Percentiles rank a stretch among this genome's conserved stretches.
phyloP scores from a whole-genome alignment of 2,329 filamentous ascomycete genomes.

The Hypoxylon sp. region DNA sequence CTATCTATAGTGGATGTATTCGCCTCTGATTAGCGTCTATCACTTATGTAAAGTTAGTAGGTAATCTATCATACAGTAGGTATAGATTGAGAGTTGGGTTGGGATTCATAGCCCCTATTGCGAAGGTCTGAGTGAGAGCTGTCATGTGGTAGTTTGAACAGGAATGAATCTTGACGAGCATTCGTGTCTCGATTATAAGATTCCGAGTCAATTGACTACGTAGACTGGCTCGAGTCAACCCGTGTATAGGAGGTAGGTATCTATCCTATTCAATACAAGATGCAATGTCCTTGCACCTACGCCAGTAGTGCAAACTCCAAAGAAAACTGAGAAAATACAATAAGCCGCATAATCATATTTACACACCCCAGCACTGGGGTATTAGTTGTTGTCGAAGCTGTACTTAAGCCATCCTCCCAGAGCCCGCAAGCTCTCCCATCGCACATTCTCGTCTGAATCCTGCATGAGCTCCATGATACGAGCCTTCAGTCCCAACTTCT shows the following conservation, averaged over 20 bases:
- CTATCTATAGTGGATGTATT: conserved; percentile 1
- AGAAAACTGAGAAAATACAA: conserved; percentile 37
- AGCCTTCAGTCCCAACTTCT: conserved; percentile 86
- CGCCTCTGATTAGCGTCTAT: background rate
- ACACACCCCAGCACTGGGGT: conserved; percentile 8
- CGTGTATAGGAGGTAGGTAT: too few species aligned
- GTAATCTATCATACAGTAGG: background rate
- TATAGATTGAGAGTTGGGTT: background rate
- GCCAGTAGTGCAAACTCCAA: conserved; percentile 21
- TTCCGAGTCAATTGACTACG: conserved; percentile 19
- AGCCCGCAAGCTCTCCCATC: conserved; percentile 92
- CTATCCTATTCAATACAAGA: conserved; percentile 38
- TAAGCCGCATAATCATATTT: conserved; percentile 26
- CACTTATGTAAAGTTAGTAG: background rate
- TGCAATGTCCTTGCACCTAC: conserved; percentile 30
- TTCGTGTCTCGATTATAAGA: background rate
- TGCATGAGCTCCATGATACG: conserved; percentile 95
- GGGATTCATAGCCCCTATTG: background rate
- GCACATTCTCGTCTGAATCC: conserved; percentile 86
- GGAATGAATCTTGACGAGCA: background rate
- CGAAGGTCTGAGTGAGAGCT: background rate
- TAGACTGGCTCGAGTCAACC: conserved; percentile 28
- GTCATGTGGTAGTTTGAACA: background rate
- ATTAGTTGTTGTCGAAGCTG: conserved; percentile 65
- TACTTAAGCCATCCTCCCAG: conserved; percentile 77